Base-by-base conservation (phyloP, 2,329 filamentous ascomycete genomes). In the Claviceps sp. region DNA sequence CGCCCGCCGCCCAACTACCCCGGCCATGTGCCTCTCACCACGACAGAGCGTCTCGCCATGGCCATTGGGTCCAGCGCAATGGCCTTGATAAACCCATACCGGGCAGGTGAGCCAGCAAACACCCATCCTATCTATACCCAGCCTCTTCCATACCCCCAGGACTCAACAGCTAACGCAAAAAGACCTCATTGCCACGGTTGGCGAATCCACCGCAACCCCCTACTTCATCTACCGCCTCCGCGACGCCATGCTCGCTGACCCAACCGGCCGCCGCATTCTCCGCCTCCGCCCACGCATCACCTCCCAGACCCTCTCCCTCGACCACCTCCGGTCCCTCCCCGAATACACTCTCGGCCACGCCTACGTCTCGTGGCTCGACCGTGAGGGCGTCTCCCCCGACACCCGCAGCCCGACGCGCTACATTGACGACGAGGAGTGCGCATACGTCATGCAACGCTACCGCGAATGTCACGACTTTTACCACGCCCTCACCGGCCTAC, bases 371-470 rank as follows among this genome's bases (percentile, higher is more conserved):
- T 98, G 93, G 91, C 77, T 97, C n/a, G 89, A 96, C 68, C 80
- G 87, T 46, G 93, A 98, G 68, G 87, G 88, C 55, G 91, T 98
- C 14, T 87, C 87, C 8, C 93, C 93, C 1, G 93, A 98, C 67
- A 95, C 91, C 6, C 82, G 93, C 46, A 75, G 84, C 42, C 66
- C 69, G 2, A 93, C 98, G 42, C 81, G 87, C 50, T 97, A 95
- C 71, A 89, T 98, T 56, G 90, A 97, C 67, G 84, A 97, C 64
- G 84, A 86, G 60, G 93, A 98, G 70, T 95, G 90, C 66, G 93
- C 93, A 39, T 98, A 97, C 71, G 93, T 97, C 17, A 94, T 98
- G 87, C 93, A 97, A 73, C 82, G 93, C 51, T 98, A 98, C 69
- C 83, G 93, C 56, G 93, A 98, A 70, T 95, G 87, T 59, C 93